Evolutionary conservation across 1,284 basidiomycete species (phyloP), one percentile per base, ranked within the genome.

Genomic region (Lentinus polychrous): DNA sequence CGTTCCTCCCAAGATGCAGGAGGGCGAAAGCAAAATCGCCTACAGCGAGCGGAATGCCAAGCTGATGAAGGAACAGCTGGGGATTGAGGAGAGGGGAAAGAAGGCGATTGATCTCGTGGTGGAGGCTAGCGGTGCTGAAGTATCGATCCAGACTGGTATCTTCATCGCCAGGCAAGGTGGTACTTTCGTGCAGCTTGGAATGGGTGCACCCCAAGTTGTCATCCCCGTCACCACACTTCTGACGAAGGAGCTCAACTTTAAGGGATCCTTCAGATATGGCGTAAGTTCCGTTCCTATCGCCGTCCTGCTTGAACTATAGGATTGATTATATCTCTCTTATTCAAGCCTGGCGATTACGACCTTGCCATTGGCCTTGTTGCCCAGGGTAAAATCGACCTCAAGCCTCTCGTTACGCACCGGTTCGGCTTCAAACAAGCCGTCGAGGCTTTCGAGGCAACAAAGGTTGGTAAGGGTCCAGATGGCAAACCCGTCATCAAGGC

Each of bases 71-170:
- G 63, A 74, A 55, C 64, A 74, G 49, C 70, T 87, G 34, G 72
- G 70, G 3, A 76, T 88, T 43, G 66, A 76, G 52, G 83, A 83
- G 49, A 70, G 79, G 46, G 86, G 85, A 31, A 57, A 63, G 15
- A 70, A 70, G 10, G 68, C 68, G 50, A 83, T 93, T 49, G 83
- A 88, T 63, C 68, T 90, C 27, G 79, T 88, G 46, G 69, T 93
- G 50, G 91, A 93, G 59, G 90, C 90, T 43, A 94, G 91, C 44
- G 94, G 94, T 14, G 89, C 94, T 22, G 91, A 95, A 66, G 80
- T 80, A 33, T 91, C 85, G 11, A 87, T 96, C 55, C 84, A 89
- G 61, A 87, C 88, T n/a, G 91, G 80, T 3, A 76, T 92, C 54
- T 78, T 77, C 58, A 70, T 92, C 54, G 81, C 79, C 42, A 83